Conservation (phyloP, 1,284 basidiomycete genomes). For the Ganoderma multipileum region DNA sequence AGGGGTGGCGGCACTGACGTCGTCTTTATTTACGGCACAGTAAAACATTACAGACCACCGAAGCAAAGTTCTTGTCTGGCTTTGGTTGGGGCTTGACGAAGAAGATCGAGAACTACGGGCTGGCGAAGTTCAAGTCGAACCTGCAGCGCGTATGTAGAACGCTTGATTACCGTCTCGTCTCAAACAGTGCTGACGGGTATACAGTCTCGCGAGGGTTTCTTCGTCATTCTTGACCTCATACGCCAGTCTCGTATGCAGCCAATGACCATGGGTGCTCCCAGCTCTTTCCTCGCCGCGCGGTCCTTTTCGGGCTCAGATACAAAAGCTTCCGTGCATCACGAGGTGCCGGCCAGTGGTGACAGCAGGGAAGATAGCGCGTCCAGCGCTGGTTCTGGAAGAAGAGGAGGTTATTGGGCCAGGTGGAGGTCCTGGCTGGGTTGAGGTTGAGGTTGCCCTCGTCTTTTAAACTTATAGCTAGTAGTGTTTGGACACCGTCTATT, state of each 20-base stretch:
- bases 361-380: constrained; percentile 7
- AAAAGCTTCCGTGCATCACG: constrained; percentile 20
- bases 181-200: constrained; percentile 26
- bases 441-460: constrained; percentile 22
- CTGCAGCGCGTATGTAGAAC: constrained; percentile 66
- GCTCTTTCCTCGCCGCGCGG: constrained; percentile 42
- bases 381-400: constrained; percentile 1
- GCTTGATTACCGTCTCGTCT: background rate
- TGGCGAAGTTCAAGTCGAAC: constrained; percentile 79
- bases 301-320: constrained; percentile 26
- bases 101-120: constrained; percentile 78
- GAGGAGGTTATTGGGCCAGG: constrained; percentile 31
- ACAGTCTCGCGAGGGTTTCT: constrained; percentile 84
- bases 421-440: constrained; percentile 35
- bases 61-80: constrained; percentile 77
- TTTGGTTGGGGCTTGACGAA: constrained; percentile 87
- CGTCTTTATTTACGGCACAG: constrained; percentile 47
- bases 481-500: constrained; percentile 11
- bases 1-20: constrained; percentile 20
- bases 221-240: constrained; percentile 73
- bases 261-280: constrained; percentile 60
- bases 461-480: constrained; percentile 2
- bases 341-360: constrained; percentile 13
- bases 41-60: constrained; percentile 78
- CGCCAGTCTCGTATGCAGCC: constrained; percentile 78